phyloP scores from a whole-genome alignment of 192 early-diverging fungal species.

The Cetraspora pellucida region DNA sequence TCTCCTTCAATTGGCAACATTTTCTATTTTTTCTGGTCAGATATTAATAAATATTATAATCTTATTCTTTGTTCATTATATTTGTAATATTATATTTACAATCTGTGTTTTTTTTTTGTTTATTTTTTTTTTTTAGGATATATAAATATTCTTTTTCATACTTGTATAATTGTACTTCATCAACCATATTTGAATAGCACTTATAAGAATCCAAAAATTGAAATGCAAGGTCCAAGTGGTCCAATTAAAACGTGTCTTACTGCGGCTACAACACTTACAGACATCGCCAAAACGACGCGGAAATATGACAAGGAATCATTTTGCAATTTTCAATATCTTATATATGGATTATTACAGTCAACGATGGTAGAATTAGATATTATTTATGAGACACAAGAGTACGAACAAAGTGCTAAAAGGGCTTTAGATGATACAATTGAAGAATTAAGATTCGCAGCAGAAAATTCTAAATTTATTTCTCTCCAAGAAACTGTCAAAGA shows the following conservation, averaged over 20 bases:
- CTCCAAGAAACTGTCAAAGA: slow-evolving; percentile 3
- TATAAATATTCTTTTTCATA: slow-evolving; percentile 33
- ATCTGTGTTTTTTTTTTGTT: too few species aligned
- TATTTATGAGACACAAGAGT: slow-evolving; percentile 18
- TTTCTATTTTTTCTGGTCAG: slow-evolving; percentile 17
- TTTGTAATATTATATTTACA: too few species aligned
- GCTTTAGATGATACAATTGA: slow-evolving; percentile 19
- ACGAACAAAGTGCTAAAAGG: slow-evolving; percentile 21
- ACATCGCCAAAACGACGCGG: slow-evolving; percentile 25
- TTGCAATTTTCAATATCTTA: slow-evolving; percentile 10
- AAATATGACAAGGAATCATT: slow-evolving; percentile 20
- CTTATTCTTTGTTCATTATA: too few species aligned
- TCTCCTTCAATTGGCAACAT: slow-evolving; percentile 24
- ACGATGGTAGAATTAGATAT: slow-evolving; percentile 17
- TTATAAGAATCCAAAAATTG: slow-evolving; percentile 21
- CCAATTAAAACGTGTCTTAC: slow-evolving; percentile 32
- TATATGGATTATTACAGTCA: slow-evolving; percentile 27
- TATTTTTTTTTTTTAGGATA: not conserved
- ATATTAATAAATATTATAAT: too few species aligned
- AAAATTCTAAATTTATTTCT: not conserved
- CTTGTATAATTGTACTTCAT: slow-evolving; percentile 32
- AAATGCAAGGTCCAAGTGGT: slow-evolving; percentile 5
- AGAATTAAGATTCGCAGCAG: slow-evolving; percentile 2
- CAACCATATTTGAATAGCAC: slow-evolving; percentile 24
- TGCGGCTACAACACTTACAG: slow-evolving; percentile 24